A percentile compares a stretch with the other conserved stretches of the same genome.
Evolutionary conservation across 495 filamentous ascomycete species (phyloP).

Genomic region (Aspergillus taichungensis): DNA sequence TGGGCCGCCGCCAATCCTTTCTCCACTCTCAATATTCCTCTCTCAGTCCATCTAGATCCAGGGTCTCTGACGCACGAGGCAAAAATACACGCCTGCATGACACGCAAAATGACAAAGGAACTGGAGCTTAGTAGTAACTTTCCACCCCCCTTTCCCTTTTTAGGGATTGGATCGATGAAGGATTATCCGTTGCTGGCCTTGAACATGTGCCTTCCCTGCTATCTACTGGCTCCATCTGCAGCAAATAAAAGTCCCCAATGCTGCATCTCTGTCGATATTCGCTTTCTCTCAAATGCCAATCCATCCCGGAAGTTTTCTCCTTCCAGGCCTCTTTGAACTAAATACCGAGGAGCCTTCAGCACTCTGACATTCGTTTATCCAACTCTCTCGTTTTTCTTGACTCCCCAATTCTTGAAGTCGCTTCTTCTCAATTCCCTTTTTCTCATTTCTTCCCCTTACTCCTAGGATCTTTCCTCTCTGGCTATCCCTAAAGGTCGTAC

Average conservation of each 20-base stretch:
- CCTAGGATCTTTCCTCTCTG: conserved; percentile 9
- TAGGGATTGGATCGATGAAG: conserved; percentile 14
- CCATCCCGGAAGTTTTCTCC: conserved; percentile 8
- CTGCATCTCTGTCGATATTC: conserved; percentile 11
- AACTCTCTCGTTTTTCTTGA: too few species aligned
- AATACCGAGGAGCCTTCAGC: conserved; percentile 2
- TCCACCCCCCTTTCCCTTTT: conserved; percentile 7
- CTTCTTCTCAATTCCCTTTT: conserved; percentile 5
- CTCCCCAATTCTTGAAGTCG: background rate
- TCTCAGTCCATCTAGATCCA: conserved; percentile 28
- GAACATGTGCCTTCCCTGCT: conserved; percentile 20
- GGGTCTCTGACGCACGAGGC: conserved; percentile 27
- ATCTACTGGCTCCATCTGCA: conserved; percentile 3
- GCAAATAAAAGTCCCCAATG: conserved; percentile 19
- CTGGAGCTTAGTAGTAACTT: conserved; percentile 12
- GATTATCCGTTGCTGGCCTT: conserved; percentile 11
- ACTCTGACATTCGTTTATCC: conserved; percentile 12
- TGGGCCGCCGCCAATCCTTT: conserved; percentile 25
- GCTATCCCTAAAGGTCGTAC: background rate
- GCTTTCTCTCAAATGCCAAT: conserved; percentile 7
- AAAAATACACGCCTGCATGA: conserved; percentile 26
- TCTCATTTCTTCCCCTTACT: conserved; percentile 10
- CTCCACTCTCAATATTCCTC: conserved; percentile 17
- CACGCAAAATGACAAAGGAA: conserved; percentile 26
- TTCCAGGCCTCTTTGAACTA: background rate